Evolutionary conservation across 2,329 filamentous ascomycete species (phyloP), one percentile per base, ranked within the genome.

Genomic region (Penicillium corylophilum): DNA sequence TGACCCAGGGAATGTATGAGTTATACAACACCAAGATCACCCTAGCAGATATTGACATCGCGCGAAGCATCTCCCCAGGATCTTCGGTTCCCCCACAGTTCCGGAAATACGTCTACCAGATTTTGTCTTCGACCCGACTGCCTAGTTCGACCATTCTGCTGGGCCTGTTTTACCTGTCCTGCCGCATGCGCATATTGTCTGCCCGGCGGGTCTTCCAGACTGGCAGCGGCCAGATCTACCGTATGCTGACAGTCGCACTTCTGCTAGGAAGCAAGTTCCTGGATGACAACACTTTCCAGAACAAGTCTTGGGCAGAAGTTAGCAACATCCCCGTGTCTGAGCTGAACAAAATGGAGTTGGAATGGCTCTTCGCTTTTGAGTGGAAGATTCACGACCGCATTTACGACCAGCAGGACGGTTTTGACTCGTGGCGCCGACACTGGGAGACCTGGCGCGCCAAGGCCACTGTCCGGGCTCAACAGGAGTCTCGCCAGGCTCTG

Each of bases 271-370:
- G 90, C 83, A 96, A 96, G 77, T 96, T 96, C 66, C 79, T 96
- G 60, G 92, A 96, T 66, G 92, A 96, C 79, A 96, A 96, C 75
- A 96, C 92, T 5, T 96, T 96, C 74, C 92, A 96, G 79, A 96
- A 96, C 76, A 88, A 90, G 49, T 96, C 92, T 1, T 96, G 92
- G 92, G 90, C 92, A 5, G 92, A 96, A 68, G 92, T 96, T 46
- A 96, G 90, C 73, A 90, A 89, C 55, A 95, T 96, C 60, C 80
- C 86, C 28, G 90, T 96, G 18, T 75, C 82, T 2, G 90, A 96
- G 67, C 80, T 96, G 61, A 96, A 96, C 75, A 79, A 81, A 54
- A 82, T 95, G 70, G 92, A 96, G 77, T 84, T 87, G 64, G 88
- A 95, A 63, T 96, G 92, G 92, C 81, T 96, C 36, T 80, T 84